These are phyloP conservation scores for Ceratobasidium sp. DNA, from an alignment of 1,284 basidiomycete species.

Conservation along the genomic window DNA sequence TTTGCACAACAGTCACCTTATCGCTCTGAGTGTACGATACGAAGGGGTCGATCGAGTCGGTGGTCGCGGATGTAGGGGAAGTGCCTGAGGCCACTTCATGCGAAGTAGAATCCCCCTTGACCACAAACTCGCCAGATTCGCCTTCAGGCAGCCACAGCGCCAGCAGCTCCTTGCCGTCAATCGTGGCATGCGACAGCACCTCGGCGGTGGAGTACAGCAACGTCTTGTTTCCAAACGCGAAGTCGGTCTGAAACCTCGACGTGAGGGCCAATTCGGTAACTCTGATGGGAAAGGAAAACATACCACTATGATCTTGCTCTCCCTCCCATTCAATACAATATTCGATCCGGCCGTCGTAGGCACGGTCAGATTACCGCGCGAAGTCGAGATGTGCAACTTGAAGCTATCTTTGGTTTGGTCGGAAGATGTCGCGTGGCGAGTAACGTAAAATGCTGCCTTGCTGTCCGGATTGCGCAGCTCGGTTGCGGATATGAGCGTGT, in stretches of 20 bases:
- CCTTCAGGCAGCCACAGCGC: slow-evolving; percentile 35
- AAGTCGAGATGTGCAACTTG: slow-evolving; percentile 48
- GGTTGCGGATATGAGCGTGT: slow-evolving; percentile 40
- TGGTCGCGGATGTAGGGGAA: slow-evolving; percentile 15
- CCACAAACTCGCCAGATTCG: slow-evolving; percentile 39
- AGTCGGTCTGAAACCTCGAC: slow-evolving; percentile 25
- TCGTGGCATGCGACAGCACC: slow-evolving; percentile 37
- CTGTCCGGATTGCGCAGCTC: slow-evolving; percentile 50
- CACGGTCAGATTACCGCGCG: slow-evolving; percentile 47
- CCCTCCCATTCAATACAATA: slow-evolving; percentile 32
- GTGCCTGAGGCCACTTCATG: slow-evolving; percentile 18
- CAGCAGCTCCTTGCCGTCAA: slow-evolving; percentile 34
- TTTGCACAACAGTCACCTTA: slow-evolving; percentile 16
- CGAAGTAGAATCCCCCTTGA: slow-evolving; percentile 36
- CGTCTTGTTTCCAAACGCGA: slow-evolving; percentile 25
- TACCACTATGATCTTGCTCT: slow-evolving; percentile 43
- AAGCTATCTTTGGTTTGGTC: slow-evolving; percentile 49
- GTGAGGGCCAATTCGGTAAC: background rate
- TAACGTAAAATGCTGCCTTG: slow-evolving; percentile 52
- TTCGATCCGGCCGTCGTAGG: slow-evolving; percentile 30
- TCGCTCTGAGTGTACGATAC: slow-evolving; percentile 32
- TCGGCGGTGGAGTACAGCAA: slow-evolving; percentile 45
- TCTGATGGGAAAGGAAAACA: background rate
- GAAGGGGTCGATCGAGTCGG: slow-evolving; percentile 13
- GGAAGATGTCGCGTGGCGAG: slow-evolving; percentile 51